phyloP scores from a whole-genome alignment of 2,329 filamentous ascomycete genomes.

The Phialophora tarda region DNA sequence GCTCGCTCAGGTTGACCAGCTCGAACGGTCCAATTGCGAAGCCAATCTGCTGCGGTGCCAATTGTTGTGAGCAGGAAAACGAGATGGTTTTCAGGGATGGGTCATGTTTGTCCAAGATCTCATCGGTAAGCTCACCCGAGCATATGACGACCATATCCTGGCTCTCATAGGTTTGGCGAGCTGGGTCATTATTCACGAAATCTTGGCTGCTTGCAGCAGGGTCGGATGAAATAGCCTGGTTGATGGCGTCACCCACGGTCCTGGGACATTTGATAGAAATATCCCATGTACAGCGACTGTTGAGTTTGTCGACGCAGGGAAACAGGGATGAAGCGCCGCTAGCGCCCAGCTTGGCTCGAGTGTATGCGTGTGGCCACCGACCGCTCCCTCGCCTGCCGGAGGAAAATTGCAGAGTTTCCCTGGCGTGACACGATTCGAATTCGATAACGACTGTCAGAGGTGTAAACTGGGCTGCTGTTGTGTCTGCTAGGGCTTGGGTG shows the following conservation, averaged over 20 bases:
- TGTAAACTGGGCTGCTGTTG: slow-evolving; percentile 57
- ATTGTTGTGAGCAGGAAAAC: slow-evolving; percentile 75
- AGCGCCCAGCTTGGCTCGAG: slow-evolving; percentile 76
- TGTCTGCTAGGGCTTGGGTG: slow-evolving; percentile 46
- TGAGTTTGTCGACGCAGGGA: slow-evolving; percentile 87
- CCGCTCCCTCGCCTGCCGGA: slow-evolving; percentile 79
- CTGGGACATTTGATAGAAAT: slow-evolving; percentile 84
- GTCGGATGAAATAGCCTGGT: slow-evolving; percentile 31
- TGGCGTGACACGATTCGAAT: slow-evolving; percentile 74
- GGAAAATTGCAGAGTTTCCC: slow-evolving; percentile 91
- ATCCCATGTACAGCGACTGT: slow-evolving; percentile 82
- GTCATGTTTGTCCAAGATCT: slow-evolving; percentile 76
- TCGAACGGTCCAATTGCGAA: slow-evolving; percentile 96
- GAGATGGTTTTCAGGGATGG: slow-evolving; percentile 84
- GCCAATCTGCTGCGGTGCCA: slow-evolving; percentile 86
- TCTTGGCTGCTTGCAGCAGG: slow-evolving; percentile 10
- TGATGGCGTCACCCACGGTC: slow-evolving; percentile 77
- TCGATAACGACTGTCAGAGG: slow-evolving; percentile 73
- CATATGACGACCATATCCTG: slow-evolving; percentile 85
- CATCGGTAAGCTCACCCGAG: slow-evolving; percentile 85
- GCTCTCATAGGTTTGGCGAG: slow-evolving; percentile 33
- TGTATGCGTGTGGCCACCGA: slow-evolving; percentile 90
- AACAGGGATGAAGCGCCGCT: slow-evolving; percentile 86
- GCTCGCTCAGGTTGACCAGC: slow-evolving; percentile 86
- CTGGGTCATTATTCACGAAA: slow-evolving; percentile 20